Percentiles rank a stretch among this genome's conserved stretches.
Evolutionary conservation across 2,329 filamentous ascomycete species (phyloP).

Genomic region (Botryotinia globosa): DNA sequence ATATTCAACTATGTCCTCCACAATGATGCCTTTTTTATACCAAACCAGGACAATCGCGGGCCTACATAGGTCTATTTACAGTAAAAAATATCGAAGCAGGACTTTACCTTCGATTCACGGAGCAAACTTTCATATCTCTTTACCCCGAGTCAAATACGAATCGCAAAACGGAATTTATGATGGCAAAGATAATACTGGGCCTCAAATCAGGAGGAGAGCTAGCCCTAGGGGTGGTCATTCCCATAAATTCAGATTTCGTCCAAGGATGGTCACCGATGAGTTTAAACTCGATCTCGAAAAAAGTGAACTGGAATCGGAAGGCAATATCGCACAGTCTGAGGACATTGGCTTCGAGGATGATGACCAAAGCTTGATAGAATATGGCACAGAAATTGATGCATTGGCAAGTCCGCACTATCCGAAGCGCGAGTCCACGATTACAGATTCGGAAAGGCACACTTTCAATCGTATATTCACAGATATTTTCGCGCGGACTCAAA

Average conservation of each 20-base stretch:
- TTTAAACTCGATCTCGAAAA: constrained; percentile 4
- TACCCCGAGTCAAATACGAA: not conserved
- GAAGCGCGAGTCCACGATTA: constrained; percentile 51
- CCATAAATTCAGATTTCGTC: not conserved
- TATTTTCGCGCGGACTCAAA: constrained; percentile 47
- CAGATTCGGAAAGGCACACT: constrained; percentile 49
- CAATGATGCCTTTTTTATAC: constrained; percentile 67
- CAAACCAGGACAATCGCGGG: constrained; percentile 62
- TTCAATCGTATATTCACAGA: constrained; percentile 58
- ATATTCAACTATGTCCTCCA: constrained; percentile 27
- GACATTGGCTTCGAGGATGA: constrained; percentile 24
- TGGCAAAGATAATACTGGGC: not conserved
- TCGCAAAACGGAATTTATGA: not conserved
- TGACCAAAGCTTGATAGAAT: constrained; percentile 18
- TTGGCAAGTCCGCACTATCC: constrained; percentile 28
- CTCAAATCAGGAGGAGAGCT: not conserved
- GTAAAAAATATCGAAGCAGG: not conserved
- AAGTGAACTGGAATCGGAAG: constrained; percentile 12
- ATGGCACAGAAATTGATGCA: constrained; percentile 27
- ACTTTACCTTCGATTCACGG: not conserved
- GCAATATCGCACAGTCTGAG: constrained; percentile 5
- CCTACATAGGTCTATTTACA: constrained; percentile 14
- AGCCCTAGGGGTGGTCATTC: not conserved
- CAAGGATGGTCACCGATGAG: not conserved
- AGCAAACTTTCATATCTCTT: constrained; percentile 14